Evolutionary conservation across 2,329 filamentous ascomycete genomes (phyloP).

Genomic region (Gaeumannomyces tritici): DNA sequence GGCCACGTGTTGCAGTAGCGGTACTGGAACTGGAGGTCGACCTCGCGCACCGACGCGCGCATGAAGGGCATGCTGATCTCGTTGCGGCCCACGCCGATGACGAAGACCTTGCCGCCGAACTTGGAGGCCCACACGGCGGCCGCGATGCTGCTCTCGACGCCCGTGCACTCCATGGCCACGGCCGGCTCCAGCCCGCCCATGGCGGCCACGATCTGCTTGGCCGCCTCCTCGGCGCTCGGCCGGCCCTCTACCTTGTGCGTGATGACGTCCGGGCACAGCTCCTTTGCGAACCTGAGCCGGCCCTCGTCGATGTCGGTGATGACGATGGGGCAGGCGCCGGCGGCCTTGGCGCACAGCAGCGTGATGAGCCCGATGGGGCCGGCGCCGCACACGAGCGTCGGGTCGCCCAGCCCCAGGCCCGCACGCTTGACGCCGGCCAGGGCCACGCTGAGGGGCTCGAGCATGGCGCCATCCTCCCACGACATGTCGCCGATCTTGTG

Average conservation of each 20-base stretch:
- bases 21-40: slow-evolving; percentile 95
- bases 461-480: slow-evolving; percentile 80
- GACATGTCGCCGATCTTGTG: slow-evolving; percentile 92
- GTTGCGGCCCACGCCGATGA: slow-evolving; percentile 91
- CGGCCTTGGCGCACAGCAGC: slow-evolving; percentile 72
- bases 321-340: slow-evolving; percentile 81
- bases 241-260: slow-evolving; percentile 68
- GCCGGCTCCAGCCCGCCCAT: slow-evolving; percentile 75
- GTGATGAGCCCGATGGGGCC: slow-evolving; percentile 91
- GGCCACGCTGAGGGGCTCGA: slow-evolving; percentile 85
- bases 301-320: slow-evolving; percentile 93
- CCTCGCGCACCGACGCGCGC: slow-evolving; percentile 80
- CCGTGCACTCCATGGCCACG: slow-evolving; percentile 84
- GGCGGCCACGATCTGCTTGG: slow-evolving; percentile 54
- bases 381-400: slow-evolving; percentile 82
- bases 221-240: slow-evolving; percentile 59
- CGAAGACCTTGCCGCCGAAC: slow-evolving; percentile 94
- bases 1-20: slow-evolving; percentile 96
- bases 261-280: slow-evolving; percentile 67
- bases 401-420: slow-evolving; percentile 71
- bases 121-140: slow-evolving; percentile 83
- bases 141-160: slow-evolving; percentile 80
- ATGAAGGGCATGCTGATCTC: slow-evolving; percentile 96
- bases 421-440: slow-evolving; percentile 82
- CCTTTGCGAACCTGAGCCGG: slow-evolving; percentile 74